Percentiles rank a stretch among this genome's conserved stretches.
phyloP scores from a whole-genome alignment of 2,329 filamentous ascomycete species.

The Botrytis fabae region DNA sequence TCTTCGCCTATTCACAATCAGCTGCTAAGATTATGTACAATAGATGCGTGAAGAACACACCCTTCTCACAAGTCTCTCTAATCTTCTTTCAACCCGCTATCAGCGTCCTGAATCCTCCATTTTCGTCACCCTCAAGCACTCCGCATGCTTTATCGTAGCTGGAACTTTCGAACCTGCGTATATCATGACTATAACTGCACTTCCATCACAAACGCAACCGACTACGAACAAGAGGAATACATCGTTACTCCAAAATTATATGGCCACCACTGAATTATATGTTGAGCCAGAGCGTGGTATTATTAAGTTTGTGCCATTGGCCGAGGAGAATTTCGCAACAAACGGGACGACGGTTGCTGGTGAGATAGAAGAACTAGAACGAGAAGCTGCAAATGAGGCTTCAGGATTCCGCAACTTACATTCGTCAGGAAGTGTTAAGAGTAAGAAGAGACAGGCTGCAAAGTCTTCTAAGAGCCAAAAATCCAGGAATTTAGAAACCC shows the following conservation, averaged over 20 bases:
- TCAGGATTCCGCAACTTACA: slow-evolving; percentile 27
- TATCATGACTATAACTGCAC: slow-evolving; percentile 69
- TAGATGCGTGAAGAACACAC: slow-evolving; percentile 74
- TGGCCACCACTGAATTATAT: slow-evolving; percentile 64
- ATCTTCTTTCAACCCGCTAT: slow-evolving; percentile 72
- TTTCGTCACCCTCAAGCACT: slow-evolving; percentile 74
- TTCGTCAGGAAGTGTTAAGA: slow-evolving; percentile 32
- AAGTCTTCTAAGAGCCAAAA: slow-evolving; percentile 40
- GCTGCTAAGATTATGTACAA: slow-evolving; percentile 30
- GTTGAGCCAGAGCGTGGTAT: slow-evolving; percentile 68
- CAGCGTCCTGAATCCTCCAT: slow-evolving; percentile 72
- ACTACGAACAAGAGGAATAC: slow-evolving; percentile 81
- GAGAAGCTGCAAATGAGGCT: slow-evolving; percentile 26
- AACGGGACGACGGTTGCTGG: slow-evolving; percentile 69
- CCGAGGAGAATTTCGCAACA: slow-evolving; percentile 70
- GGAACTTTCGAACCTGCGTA: slow-evolving; percentile 80
- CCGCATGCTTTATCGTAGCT: slow-evolving; percentile 71
- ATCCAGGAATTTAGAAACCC: slow-evolving; percentile 32
- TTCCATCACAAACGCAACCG: slow-evolving; percentile 67
- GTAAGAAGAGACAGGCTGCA: slow-evolving; percentile 43
- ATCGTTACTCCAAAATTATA: slow-evolving; percentile 71
- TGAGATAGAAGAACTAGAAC: slow-evolving; percentile 58
- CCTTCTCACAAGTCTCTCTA: slow-evolving; percentile 72
- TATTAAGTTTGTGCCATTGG: slow-evolving; percentile 68
- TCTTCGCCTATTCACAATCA: slow-evolving; percentile 29